phyloP scores from a whole-genome alignment of 768 basidiomycete species.

The Podaxis sp. region DNA sequence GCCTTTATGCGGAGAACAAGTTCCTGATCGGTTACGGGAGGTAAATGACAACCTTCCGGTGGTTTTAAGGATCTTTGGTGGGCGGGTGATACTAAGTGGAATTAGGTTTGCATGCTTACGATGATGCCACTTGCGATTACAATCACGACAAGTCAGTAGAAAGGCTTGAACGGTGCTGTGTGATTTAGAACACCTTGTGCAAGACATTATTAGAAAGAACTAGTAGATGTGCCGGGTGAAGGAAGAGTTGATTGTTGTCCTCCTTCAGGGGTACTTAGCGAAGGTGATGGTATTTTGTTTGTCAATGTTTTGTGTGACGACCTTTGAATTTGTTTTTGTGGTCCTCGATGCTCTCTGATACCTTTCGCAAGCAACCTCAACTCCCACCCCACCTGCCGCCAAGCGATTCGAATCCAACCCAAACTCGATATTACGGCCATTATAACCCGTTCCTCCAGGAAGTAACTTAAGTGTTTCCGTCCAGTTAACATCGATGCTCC shows the following conservation, averaged over 20 bases:
- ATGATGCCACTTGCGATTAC: constrained; percentile 31
- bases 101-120: constrained; percentile 18
- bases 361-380: not conserved
- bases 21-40: constrained; percentile 26
- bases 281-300: not conserved
- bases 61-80: not conserved
- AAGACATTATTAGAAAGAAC: constrained; percentile 14
- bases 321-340: not conserved
- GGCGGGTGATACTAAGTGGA: not conserved
- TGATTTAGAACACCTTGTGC: constrained; percentile 21
- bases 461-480: too few species aligned
- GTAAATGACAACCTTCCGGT: constrained; percentile 30
- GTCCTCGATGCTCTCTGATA: not conserved
- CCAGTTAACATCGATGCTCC: too few species aligned
- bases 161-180: constrained; percentile 24
- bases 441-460: too few species aligned
- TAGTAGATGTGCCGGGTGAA: not conserved
- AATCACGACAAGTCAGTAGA: constrained; percentile 28
- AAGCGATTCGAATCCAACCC: too few species aligned
- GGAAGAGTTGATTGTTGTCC: not conserved
- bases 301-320: not conserved
- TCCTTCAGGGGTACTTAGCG: not conserved
- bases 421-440: too few species aligned
- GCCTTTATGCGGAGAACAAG: constrained; percentile 27
- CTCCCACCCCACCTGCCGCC: too few species aligned